Conservation (phyloP, 371 early-diverging fungal genomes). For the Mortierella sp. region DNA sequence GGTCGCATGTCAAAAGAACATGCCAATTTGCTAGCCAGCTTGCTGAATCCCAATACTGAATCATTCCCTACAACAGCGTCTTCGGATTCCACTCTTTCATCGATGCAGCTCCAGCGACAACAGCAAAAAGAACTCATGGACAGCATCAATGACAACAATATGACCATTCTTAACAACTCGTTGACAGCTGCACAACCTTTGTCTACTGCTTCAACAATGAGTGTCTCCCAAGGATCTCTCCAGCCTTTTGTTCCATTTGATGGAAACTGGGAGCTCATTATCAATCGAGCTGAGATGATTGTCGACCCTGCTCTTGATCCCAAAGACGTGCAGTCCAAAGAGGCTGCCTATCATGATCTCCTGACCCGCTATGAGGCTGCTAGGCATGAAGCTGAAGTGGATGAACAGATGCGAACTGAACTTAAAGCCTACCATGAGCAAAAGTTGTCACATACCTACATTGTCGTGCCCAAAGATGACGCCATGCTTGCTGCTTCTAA, state of each 20-base stretch:
- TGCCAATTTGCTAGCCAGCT: slow-evolving; percentile 50
- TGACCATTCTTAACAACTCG: slow-evolving; percentile 52
- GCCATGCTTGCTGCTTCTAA: slow-evolving; percentile 5
- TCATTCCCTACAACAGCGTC: slow-evolving; percentile 42
- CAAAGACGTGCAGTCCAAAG: slow-evolving; percentile 33
- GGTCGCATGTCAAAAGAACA: slow-evolving; percentile 42
- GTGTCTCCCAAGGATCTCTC: slow-evolving; percentile 20
- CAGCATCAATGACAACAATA: slow-evolving; percentile 45
- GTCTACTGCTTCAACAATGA: neutral
- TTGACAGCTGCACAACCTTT: slow-evolving; percentile 16
- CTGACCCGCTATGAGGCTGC: slow-evolving; percentile 36
- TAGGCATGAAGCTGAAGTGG: slow-evolving; percentile 26
- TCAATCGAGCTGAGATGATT: slow-evolving; percentile 46
- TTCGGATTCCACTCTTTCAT: neutral
- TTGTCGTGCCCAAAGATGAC: slow-evolving; percentile 40
- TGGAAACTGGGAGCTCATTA: slow-evolving; percentile 47
- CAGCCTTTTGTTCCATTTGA: slow-evolving; percentile 49
- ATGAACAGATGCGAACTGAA: slow-evolving; percentile 46
- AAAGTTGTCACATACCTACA: slow-evolving; percentile 32
- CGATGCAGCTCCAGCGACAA: slow-evolving; percentile 26
- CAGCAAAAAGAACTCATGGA: slow-evolving; percentile 54
- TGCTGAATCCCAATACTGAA: slow-evolving; percentile 53
- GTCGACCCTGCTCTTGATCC: slow-evolving; percentile 31
- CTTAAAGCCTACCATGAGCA: slow-evolving; percentile 42
- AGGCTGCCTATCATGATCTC: slow-evolving; percentile 20